These are phyloP conservation scores for Acanthamoeba lenticulata DNA, from an alignment of 208 protist genomes.

Conservation along the genomic window DNA sequence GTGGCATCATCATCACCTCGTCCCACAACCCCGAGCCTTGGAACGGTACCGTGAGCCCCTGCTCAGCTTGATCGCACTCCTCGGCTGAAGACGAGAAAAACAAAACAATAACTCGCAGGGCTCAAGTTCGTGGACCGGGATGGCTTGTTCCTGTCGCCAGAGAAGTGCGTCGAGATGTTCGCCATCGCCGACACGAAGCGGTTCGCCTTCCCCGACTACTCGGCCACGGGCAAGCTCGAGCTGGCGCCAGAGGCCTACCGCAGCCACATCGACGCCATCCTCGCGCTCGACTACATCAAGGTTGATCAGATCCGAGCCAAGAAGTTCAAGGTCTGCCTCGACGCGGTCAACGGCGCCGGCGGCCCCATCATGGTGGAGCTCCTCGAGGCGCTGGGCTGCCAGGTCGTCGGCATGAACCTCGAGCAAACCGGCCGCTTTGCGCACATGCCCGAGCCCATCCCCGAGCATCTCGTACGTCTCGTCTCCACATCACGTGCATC, in stretches of 20 bases:
- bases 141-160: slow-evolving; percentile 84
- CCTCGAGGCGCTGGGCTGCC: slow-evolving; percentile 70
- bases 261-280: slow-evolving; percentile 77
- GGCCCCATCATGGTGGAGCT: slow-evolving; percentile 81
- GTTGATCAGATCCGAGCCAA: slow-evolving; percentile 62
- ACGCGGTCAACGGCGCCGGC: slow-evolving; percentile 85
- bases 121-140: slow-evolving; percentile 88
- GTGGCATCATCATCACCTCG: slow-evolving; percentile 86
- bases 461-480: slow-evolving; percentile 74
- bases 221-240: neutral
- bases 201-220: slow-evolving; percentile 58
- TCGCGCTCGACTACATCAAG: slow-evolving; percentile 78
- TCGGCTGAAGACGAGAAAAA: neutral
- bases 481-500: too few species aligned
- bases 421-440: slow-evolving; percentile 84
- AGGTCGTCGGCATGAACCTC: slow-evolving; percentile 80
- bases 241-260: slow-evolving; percentile 11
- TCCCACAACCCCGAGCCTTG: slow-evolving; percentile 85
- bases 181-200: slow-evolving; percentile 65
- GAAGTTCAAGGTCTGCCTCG: slow-evolving; percentile 81
- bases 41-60: slow-evolving; percentile 84
- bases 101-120: neutral
- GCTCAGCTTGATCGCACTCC: too few species aligned
- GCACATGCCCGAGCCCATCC: slow-evolving; percentile 86
- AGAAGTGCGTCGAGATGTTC: slow-evolving; percentile 78